Conservation (phyloP, 495 filamentous ascomycete genomes). For the Apiosordaria backusii region DNA sequence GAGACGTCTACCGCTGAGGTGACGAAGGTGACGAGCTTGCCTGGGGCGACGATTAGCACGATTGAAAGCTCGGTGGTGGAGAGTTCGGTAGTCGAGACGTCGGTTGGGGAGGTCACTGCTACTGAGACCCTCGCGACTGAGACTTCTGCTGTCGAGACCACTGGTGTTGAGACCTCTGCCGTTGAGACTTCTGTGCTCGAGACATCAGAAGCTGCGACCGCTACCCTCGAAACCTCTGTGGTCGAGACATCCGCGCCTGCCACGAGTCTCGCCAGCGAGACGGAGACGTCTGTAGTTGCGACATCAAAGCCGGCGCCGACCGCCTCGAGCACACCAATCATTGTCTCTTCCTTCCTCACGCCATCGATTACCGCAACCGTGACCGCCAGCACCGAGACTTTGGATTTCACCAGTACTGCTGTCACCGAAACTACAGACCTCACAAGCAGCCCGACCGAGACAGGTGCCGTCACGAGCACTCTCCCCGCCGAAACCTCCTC, state of each 20-base stretch:
- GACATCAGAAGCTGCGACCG: not conserved
- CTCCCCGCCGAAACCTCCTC: not conserved
- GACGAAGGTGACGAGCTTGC: not conserved
- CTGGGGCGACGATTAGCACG: not conserved
- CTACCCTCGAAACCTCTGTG: not conserved
- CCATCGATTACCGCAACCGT: not conserved
- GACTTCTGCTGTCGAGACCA: not conserved
- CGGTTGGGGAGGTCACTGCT: not conserved
- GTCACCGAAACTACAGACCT: not conserved
- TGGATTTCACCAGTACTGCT: not conserved
- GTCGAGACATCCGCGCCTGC: not conserved
- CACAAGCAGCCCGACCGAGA: not conserved
- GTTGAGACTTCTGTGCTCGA: not conserved
- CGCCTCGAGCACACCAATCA: not conserved
- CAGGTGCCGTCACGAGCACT: not conserved
- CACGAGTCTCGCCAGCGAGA: not conserved
- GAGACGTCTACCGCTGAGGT: not conserved
- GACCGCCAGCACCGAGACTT: not conserved
- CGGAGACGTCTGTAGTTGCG: not conserved
- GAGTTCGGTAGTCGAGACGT: not conserved
- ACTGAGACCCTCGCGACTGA: constrained; percentile 1
- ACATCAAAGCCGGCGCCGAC: not conserved
- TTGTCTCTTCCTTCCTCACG: not conserved
- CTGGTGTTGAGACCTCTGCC: not conserved
- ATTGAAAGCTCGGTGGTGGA: not conserved